These are phyloP conservation scores for Aspergillus viridinutans DNA, from an alignment of 2,329 filamentous ascomycete species.

Conservation along the genomic window DNA sequence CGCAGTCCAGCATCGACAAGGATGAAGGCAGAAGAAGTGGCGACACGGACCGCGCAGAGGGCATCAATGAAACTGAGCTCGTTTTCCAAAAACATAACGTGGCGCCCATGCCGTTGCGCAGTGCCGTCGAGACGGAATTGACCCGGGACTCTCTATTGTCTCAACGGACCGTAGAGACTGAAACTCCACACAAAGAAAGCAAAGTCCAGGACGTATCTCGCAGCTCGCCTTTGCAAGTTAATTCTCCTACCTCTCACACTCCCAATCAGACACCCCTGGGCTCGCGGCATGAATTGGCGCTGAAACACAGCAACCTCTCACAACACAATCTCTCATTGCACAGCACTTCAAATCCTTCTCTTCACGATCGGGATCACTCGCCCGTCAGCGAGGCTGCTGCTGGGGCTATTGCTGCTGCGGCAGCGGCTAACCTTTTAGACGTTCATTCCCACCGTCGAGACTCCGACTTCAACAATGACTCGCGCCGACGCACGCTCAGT, in stretches of 20 bases:
- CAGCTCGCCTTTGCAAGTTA: conserved; percentile 49
- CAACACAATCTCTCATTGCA: conserved; percentile 48
- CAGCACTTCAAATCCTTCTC: conserved; percentile 43
- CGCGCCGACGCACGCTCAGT: conserved; percentile 69
- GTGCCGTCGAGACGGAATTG: conserved; percentile 79
- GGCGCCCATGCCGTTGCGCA: conserved; percentile 83
- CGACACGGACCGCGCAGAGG: conserved; percentile 35
- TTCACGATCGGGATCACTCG: conserved; percentile 35
- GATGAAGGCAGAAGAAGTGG: conserved; percentile 35
- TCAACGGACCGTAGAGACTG: conserved; percentile 69
- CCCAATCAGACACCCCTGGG: conserved; percentile 50
- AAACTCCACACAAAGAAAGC: conserved; percentile 60
- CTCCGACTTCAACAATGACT: conserved; percentile 53
- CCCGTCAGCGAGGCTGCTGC: conserved; percentile 31
- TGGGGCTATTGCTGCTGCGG: conserved; percentile 38
- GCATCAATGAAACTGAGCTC: conserved; percentile 53
- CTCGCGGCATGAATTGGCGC: conserved; percentile 56
- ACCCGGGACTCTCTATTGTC: conserved; percentile 85
- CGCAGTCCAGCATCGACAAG: conserved; percentile 54
- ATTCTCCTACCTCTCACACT: conserved; percentile 60
- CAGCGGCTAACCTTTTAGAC: conserved; percentile 34
- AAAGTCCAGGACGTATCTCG: conserved; percentile 62
- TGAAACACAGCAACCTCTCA: conserved; percentile 59
- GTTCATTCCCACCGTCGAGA: conserved; percentile 48
- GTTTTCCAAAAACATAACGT: conserved; percentile 54